These are phyloP conservation scores for Microthlaspi erraticum DNA, from an alignment of 345 rosid genomes.

Conservation along the genomic window DNA sequence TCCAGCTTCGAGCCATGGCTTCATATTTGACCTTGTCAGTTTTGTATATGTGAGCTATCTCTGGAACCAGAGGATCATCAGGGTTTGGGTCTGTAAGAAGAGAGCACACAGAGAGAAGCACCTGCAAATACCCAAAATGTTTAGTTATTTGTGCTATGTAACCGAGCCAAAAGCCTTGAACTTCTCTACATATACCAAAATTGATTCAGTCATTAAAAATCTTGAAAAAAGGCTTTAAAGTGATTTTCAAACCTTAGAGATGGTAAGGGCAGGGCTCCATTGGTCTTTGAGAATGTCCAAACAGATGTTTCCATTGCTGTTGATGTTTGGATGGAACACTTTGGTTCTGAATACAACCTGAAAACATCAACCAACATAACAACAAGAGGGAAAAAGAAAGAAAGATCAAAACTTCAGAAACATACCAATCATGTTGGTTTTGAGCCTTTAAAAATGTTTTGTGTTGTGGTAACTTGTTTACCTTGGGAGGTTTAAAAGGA, in stretches of 20 bases:
- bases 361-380: constrained; percentile 10
- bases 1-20: constrained; percentile 68
- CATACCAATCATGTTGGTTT: not conserved
- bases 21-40: constrained; percentile 63
- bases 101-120: constrained; percentile 69
- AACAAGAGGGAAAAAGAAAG: not conserved
- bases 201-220: not conserved
- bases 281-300: constrained; percentile 73
- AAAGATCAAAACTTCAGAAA: constrained; percentile 5
- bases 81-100: constrained; percentile 75
- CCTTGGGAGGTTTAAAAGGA: constrained; percentile 82
- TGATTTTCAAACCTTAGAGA: constrained; percentile 54
- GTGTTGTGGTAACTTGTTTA: constrained; percentile 21
- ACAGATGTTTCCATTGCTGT: constrained; percentile 67
- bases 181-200: not conserved
- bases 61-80: constrained; percentile 70
- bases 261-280: constrained; percentile 80
- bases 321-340: constrained; percentile 73
- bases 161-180: not conserved
- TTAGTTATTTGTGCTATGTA: constrained; percentile 5
- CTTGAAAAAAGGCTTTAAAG: not conserved
- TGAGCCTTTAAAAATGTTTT: not conserved
- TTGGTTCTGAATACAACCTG: constrained; percentile 69
- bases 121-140: constrained; percentile 43
- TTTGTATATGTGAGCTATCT: constrained; percentile 65